Evolutionary conservation across 768 basidiomycete genomes (phyloP), one percentile per base, ranked within the genome.

Genomic region (Leccinum variicolor): DNA sequence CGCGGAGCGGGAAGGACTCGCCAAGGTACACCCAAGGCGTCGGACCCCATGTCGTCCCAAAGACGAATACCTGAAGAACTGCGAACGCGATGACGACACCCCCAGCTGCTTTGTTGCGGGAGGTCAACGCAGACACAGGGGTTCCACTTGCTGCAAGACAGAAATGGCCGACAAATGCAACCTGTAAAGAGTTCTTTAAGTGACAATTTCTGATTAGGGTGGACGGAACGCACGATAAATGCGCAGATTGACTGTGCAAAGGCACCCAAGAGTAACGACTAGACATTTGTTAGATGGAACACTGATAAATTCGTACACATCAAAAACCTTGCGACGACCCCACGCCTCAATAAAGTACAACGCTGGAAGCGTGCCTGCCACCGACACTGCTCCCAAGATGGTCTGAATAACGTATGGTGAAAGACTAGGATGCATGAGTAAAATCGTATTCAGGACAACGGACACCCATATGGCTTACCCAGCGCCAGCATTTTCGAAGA

Each of bases 1-100:
- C 86, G 49, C 89, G 84, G 23, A 92, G 82, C 14, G 89, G 90
- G 81, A 91, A 92, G 19, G 84, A 86, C 76, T 91, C 89, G 52
- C 87, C 87, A 31, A 89, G 80, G 64, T 89, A 89, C 6, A 89
- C 88, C 84, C 84, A 85, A 62, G 86, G 87, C 33, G 82, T 85
- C 7, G 87, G 86, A 13, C 88, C 89, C 88, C 88, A 91, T 74
- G 88, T 90, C 58, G 85, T 80, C 2, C 82, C 83, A 70, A 81
- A 91, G 10, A 81, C 79, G 63, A 85, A 83, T 26, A 92, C 86
- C 52, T 91, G 89, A 25, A 90, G 71, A n/a, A 91, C 81, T 0
- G 87, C 90, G 63, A 91, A 90, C 0, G 88, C 80, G 60, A 92
- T 89, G 34, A 90, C 74, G 0, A 80, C 78, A 56, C 86, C 81